Evolutionary conservation across 345 rosid genomes (phyloP).

Genomic region (Camelina hispida): DNA sequence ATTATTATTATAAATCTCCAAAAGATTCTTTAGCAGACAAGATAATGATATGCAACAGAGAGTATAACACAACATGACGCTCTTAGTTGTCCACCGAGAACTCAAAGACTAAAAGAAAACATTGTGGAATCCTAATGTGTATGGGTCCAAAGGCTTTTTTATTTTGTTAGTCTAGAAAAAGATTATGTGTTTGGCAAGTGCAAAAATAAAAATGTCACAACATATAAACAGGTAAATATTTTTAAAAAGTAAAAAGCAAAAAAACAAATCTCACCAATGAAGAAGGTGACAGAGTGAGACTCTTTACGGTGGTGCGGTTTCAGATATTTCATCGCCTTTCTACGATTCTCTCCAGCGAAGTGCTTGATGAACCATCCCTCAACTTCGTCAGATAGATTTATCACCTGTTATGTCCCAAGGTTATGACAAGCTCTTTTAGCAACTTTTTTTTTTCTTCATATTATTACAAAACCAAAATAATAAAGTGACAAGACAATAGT

Average conservation of each 20-base stretch:
- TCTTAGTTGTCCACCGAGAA: constrained; percentile 58
- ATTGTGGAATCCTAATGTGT: constrained; percentile 47
- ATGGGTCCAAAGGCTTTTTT: constrained; percentile 42
- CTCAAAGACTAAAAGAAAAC: constrained; percentile 27
- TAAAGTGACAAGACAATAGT: constrained; percentile 32
- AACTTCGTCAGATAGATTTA: constrained; percentile 83
- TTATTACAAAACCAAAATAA: constrained; percentile 16
- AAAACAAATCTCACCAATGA: constrained; percentile 68
- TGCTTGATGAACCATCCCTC: constrained; percentile 83
- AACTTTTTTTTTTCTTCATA: not conserved
- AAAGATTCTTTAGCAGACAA: constrained; percentile 39
- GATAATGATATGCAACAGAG: constrained; percentile 42
- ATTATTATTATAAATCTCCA: not conserved
- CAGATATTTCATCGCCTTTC: constrained; percentile 90
- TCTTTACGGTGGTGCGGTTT: constrained; percentile 82
- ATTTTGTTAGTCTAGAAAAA: constrained; percentile 26
- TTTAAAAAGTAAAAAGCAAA: constrained; percentile 4
- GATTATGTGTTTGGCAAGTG: constrained; percentile 30
- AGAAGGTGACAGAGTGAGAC: constrained; percentile 86
- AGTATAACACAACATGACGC: constrained; percentile 48
- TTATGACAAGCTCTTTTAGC: constrained; percentile 3
- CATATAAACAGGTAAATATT: constrained; percentile 21
- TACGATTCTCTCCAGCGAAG: constrained; percentile 83
- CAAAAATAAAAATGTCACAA: constrained; percentile 30
- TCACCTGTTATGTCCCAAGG: constrained; percentile 67